Percentiles rank a stretch among this genome's conserved stretches.
Conservation (phyloP, 1,284 basidiomycete species). For the Trametes hirsuta region DNA sequence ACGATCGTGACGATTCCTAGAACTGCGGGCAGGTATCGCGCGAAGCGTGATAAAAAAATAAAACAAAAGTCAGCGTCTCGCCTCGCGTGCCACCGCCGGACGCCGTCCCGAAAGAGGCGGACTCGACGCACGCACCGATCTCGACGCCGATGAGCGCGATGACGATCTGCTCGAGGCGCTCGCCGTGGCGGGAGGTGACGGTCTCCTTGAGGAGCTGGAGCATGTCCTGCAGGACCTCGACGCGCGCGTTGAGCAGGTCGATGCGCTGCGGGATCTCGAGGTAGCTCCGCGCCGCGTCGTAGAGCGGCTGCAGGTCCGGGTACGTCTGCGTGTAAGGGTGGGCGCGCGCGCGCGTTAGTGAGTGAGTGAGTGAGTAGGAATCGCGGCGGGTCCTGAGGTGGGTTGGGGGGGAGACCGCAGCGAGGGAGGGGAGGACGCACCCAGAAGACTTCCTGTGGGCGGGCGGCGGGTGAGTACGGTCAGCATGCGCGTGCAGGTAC, state of each 20-base stretch:
- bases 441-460: conserved; percentile 87
- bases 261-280: conserved; percentile 95
- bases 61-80: conserved; percentile 3
- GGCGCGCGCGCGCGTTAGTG: not conserved
- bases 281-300: conserved; percentile 91
- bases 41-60: not conserved
- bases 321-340: conserved; percentile 60
- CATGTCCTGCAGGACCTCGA: conserved; percentile 98
- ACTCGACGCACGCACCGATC: conserved; percentile 57
- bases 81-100: not conserved
- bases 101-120: not conserved
- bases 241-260: conserved; percentile 90
- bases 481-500: not conserved
- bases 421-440: conserved; percentile 42
- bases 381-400: not conserved
- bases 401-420: not conserved
- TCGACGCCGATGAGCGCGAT: conserved; percentile 91
- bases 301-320: conserved; percentile 94
- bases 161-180: conserved; percentile 94
- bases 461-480: conserved; percentile 9
- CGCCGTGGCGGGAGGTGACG: conserved; percentile 89
- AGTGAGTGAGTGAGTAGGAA: not conserved
- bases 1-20: conserved; percentile 75
- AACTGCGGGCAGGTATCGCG: conserved; percentile 39
- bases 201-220: conserved; percentile 94